Percentiles rank a stretch among this genome's conserved stretches.
Conservation (phyloP, 2,329 filamentous ascomycete genomes). For the Fusarium protoensiforme region DNA sequence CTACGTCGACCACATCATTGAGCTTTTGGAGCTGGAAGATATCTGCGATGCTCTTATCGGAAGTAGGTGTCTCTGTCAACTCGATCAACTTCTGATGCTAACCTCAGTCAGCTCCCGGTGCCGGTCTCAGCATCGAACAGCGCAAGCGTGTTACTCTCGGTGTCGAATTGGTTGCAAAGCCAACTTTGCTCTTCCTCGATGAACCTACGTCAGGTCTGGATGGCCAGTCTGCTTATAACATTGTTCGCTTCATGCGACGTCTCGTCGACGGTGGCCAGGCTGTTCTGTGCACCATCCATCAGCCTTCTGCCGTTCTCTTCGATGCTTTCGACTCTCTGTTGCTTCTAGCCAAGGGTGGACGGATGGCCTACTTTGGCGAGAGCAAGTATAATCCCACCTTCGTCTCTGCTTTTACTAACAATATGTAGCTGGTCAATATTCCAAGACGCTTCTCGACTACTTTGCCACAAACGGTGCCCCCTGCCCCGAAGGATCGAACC, state of each 20-base stretch:
- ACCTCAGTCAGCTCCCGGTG: slow-evolving; percentile 44
- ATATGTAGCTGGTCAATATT: slow-evolving; percentile 21
- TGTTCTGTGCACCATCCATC: slow-evolving; percentile 73
- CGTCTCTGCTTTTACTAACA: neutral
- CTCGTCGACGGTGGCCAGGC: slow-evolving; percentile 72
- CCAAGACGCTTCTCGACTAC: slow-evolving; percentile 47
- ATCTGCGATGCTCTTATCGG: slow-evolving; percentile 73
- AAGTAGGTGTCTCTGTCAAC: slow-evolving; percentile 45
- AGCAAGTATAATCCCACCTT: neutral
- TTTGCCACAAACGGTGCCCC: slow-evolving; percentile 63
- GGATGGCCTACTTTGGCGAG: slow-evolving; percentile 34
- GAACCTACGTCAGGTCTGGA: slow-evolving; percentile 68
- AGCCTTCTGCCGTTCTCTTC: slow-evolving; percentile 57
- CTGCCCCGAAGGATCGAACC: slow-evolving; percentile 53
- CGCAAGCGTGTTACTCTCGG: slow-evolving; percentile 76
- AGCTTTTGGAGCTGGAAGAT: slow-evolving; percentile 70
- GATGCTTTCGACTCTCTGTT: slow-evolving; percentile 35
- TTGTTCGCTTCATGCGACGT: slow-evolving; percentile 54
- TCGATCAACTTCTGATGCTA: neutral
- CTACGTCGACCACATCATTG: slow-evolving; percentile 74
- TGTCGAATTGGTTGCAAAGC: slow-evolving; percentile 77
- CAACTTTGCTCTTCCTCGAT: slow-evolving; percentile 74
- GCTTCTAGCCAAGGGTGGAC: slow-evolving; percentile 34
- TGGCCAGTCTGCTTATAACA: slow-evolving; percentile 48
- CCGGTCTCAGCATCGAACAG: slow-evolving; percentile 61